Percentiles rank a stretch among this genome's conserved stretches.
Conservation (phyloP, 2,329 filamentous ascomycete species). For the Calycina herbarum region DNA sequence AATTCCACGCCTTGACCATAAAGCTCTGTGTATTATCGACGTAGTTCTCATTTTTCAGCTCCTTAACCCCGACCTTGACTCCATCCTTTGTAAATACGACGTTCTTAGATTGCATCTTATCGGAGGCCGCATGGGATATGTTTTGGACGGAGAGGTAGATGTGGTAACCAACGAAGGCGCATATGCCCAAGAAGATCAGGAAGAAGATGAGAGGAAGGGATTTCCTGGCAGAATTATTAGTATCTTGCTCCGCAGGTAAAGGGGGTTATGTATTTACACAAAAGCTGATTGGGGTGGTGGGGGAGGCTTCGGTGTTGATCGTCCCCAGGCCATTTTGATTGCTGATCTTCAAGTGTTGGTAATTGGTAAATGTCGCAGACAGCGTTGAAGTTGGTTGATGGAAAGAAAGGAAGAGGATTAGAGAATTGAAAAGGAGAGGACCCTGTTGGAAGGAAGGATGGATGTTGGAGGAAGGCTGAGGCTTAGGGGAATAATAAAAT, state of each 20-base stretch:
- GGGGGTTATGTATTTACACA: slow-evolving; percentile 29
- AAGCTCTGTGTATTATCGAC: slow-evolving; percentile 72
- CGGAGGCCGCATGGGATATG: slow-evolving; percentile 63
- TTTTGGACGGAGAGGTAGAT: slow-evolving; percentile 68
- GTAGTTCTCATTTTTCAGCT: slow-evolving; percentile 67
- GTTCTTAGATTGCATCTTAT: slow-evolving; percentile 74
- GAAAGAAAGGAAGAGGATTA: slow-evolving; percentile 7
- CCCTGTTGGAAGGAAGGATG: background rate
- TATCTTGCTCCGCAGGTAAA: background rate
- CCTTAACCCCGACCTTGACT: slow-evolving; percentile 68
- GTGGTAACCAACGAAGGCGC: slow-evolving; percentile 69
- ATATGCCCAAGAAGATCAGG: slow-evolving; percentile 54
- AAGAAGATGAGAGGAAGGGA: slow-evolving; percentile 68
- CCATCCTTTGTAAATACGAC: slow-evolving; percentile 75
- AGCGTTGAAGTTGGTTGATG: slow-evolving; percentile 17
- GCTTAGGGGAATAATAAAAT: background rate
- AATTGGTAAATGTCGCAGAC: slow-evolving; percentile 6
- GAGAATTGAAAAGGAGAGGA: background rate
- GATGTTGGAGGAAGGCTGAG: background rate
- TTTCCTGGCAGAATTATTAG: slow-evolving; percentile 39
- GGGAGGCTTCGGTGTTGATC: slow-evolving; percentile 29
- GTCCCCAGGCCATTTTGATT: slow-evolving; percentile 40
- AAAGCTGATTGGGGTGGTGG: slow-evolving; percentile 37
- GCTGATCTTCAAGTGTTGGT: slow-evolving; percentile 6
- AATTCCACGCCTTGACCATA: slow-evolving; percentile 66